Conservation (phyloP, 108 stramenopile genomes). For the Skeletonema grethae region DNA sequence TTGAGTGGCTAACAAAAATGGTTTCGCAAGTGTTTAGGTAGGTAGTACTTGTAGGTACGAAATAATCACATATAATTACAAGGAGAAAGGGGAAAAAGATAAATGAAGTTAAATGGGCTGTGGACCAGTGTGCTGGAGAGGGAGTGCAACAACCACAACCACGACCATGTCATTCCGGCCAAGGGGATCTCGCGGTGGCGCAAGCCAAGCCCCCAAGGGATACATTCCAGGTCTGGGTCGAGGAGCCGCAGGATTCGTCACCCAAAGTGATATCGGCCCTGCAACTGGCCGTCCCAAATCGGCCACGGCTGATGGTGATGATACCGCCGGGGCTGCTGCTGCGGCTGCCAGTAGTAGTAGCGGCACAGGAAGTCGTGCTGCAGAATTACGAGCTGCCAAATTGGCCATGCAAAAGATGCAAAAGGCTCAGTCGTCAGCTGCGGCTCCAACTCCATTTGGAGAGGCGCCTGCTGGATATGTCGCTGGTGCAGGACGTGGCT, state of each 20-base stretch:
- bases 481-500: constrained; percentile 81
- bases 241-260: constrained; percentile 97
- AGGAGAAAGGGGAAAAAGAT: no score
- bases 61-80: no score
- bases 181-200: constrained; percentile 14
- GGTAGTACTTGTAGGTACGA: no score
- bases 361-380: constrained; percentile 45
- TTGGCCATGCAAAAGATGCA: constrained; percentile 48
- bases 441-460: constrained; percentile 52
- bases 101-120: no score
- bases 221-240: constrained; percentile 97
- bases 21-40: no score
- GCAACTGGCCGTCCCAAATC: constrained; percentile 44
- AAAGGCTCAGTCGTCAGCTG: constrained; percentile 45
- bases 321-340: constrained; percentile 44
- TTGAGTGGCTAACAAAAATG: no score
- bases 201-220: constrained; percentile 64
- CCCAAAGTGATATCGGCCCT: constrained; percentile 93
- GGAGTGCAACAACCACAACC: neutral
- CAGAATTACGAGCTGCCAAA: constrained; percentile 55
- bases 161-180: constrained; percentile 24
- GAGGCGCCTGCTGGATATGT: constrained; percentile 85
- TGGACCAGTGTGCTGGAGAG: no score
- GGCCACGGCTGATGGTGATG: constrained; percentile 25
- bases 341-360: constrained; percentile 3